phyloP scores from a whole-genome alignment of 805 yeast genomes.

The Suhomyces vadensis region DNA sequence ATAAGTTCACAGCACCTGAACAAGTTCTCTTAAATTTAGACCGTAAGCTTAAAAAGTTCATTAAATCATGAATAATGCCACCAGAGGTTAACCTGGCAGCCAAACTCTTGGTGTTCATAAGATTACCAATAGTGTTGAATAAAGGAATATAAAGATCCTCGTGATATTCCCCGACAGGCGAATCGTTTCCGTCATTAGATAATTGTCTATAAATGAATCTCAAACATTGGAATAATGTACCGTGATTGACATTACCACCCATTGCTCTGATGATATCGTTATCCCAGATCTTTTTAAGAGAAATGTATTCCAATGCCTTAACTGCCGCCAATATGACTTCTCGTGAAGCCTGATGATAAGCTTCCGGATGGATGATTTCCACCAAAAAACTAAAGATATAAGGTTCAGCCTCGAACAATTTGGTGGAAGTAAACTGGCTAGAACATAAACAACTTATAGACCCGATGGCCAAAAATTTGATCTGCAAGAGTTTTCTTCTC shows the following conservation, averaged over 20 bases:
- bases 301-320: conserved; percentile 66
- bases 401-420: conserved; percentile 70
- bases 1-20: conserved; percentile 55
- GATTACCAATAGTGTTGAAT: conserved; percentile 62
- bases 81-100: conserved; percentile 65
- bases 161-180: conserved; percentile 9
- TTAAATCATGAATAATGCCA: conserved; percentile 67
- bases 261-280: conserved; percentile 73
- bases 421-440: conserved; percentile 60
- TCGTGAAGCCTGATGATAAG: conserved; percentile 44
- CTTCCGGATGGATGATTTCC: conserved; percentile 71
- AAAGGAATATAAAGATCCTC: conserved; percentile 52
- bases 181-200: conserved; percentile 38
- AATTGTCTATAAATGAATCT: conserved; percentile 59
- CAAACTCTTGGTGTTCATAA: conserved; percentile 57
- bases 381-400: conserved; percentile 66
- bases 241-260: conserved; percentile 88
- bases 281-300: conserved; percentile 68
- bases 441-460: conserved; percentile 57
- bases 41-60: conserved; percentile 57
- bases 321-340: conserved; percentile 61
- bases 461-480: conserved; percentile 69
- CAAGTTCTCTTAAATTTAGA: conserved; percentile 56
- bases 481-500: conserved; percentile 58
- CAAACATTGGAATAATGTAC: conserved; percentile 70